These are phyloP conservation scores for Cenococcum geophilum DNA, from an alignment of 495 filamentous ascomycete genomes.

Conservation along the genomic window DNA sequence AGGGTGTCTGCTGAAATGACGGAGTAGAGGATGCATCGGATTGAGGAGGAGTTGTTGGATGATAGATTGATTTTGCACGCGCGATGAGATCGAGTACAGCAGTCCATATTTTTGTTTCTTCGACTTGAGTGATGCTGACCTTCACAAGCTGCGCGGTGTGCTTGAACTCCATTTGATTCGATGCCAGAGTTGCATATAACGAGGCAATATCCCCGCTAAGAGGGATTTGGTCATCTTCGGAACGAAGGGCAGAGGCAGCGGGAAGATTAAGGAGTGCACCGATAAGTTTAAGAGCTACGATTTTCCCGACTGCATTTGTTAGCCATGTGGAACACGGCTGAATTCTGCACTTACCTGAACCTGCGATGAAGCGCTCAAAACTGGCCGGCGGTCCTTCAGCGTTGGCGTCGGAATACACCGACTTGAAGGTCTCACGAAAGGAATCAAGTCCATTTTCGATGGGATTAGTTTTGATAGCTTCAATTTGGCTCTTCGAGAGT, in stretches of 20 bases:
- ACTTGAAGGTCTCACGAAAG: neutral
- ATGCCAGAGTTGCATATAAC: neutral
- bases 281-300: neutral
- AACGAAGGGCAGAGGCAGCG: neutral
- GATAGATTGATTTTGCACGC: conserved; percentile 6
- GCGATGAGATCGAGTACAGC: conserved; percentile 18
- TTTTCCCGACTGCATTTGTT: neutral
- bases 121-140: neutral
- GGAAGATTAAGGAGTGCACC: neutral
- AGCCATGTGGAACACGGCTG: neutral
- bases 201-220: conserved; percentile 1
- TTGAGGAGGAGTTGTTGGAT: conserved; percentile 2
- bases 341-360: neutral
- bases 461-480: conserved; percentile 2
- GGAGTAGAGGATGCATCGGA: neutral
- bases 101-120: conserved; percentile 18
- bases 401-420: neutral
- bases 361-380: neutral
- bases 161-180: neutral
- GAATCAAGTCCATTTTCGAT: conserved; percentile 3
- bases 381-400: neutral
- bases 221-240: neutral
- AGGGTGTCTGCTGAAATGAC: conserved; percentile 1
- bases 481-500: conserved; percentile 2
- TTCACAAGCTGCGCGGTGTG: conserved; percentile 2